A percentile compares a stretch with the other conserved stretches of the same genome.
Evolutionary conservation across 140 eudicot species (phyloP).

Genomic region (Bidens hawaiensis): DNA sequence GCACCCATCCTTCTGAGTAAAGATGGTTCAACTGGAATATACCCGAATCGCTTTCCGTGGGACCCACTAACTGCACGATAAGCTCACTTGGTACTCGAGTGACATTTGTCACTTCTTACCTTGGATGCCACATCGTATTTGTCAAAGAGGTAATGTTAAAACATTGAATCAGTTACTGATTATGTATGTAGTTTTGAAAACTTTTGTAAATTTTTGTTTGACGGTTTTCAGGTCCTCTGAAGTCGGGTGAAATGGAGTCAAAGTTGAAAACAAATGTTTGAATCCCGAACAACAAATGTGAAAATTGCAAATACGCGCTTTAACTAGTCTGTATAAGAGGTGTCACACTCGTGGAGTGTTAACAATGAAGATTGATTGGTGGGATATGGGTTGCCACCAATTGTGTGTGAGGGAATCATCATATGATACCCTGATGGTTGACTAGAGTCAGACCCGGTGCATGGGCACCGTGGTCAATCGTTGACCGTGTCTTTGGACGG

Average conservation of each 20-base stretch:
- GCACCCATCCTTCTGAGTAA: slow-evolving; percentile 36
- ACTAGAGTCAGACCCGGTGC: slow-evolving; percentile 3
- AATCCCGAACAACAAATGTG: slow-evolving; percentile 9
- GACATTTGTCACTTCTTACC: slow-evolving; percentile 43
- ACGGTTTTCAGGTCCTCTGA: slow-evolving; percentile 23
- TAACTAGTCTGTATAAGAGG: slow-evolving; percentile 22
- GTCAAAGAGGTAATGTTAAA: slow-evolving; percentile 39
- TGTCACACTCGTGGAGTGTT: slow-evolving; percentile 8
- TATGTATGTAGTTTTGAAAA: no score
- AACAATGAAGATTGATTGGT: slow-evolving; percentile 11
- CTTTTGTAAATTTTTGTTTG: slow-evolving; percentile 1
- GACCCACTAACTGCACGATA: slow-evolving; percentile 31
- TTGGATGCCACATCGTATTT: slow-evolving; percentile 33
- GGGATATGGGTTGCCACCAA: slow-evolving; percentile 17
- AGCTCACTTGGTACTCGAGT: slow-evolving; percentile 41
- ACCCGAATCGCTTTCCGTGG: slow-evolving; percentile 29
- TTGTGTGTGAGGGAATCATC: slow-evolving; percentile 17
- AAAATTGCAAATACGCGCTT: slow-evolving; percentile 13
- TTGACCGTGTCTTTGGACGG: not conserved
- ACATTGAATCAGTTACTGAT: not conserved
- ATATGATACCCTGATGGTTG: slow-evolving; percentile 20
- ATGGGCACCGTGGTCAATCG: slow-evolving; percentile 5
- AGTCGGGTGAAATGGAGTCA: slow-evolving; percentile 16
- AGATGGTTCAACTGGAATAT: slow-evolving; percentile 12
- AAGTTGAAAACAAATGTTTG: slow-evolving; percentile 4